These are phyloP conservation scores for Pistacia atlantica DNA, from an alignment of 345 rosid species.

Conservation along the genomic window DNA sequence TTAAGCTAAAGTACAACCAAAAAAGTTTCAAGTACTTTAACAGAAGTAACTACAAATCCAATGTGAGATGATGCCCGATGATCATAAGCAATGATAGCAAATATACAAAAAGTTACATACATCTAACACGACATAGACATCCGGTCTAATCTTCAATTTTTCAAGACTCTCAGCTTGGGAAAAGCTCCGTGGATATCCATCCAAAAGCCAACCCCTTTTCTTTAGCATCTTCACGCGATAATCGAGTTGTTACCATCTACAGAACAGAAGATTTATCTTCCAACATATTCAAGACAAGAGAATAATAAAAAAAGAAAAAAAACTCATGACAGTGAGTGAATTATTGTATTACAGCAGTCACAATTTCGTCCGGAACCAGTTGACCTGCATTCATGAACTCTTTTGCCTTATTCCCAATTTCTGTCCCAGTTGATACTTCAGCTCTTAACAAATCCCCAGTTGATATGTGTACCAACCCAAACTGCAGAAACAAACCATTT, in stretches of 20 bases:
- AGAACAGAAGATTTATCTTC: slow-evolving; percentile 17
- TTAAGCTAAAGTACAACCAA: not conserved
- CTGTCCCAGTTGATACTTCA: slow-evolving; percentile 77
- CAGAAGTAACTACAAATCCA: not conserved
- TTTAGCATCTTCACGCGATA: slow-evolving; percentile 71
- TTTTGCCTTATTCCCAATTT: slow-evolving; percentile 74
- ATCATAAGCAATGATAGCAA: slow-evolving; percentile 10
- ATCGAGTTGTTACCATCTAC: slow-evolving; percentile 67
- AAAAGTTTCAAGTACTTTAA: not conserved
- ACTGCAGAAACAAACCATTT: slow-evolving; percentile 30
- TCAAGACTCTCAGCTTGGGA: slow-evolving; percentile 82
- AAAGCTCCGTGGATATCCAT: slow-evolving; percentile 82
- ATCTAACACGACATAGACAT: slow-evolving; percentile 67
- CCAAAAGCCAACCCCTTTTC: slow-evolving; percentile 91
- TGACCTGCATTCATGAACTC: slow-evolving; percentile 78
- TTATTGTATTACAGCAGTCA: slow-evolving; percentile 54
- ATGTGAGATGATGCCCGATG: not conserved
- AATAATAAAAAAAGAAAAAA: not conserved
- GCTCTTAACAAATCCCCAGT: slow-evolving; percentile 89
- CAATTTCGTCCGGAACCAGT: slow-evolving; percentile 89
- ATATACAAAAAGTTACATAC: slow-evolving; percentile 40
- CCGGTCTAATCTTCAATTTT: slow-evolving; percentile 71
- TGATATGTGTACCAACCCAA: slow-evolving; percentile 88
- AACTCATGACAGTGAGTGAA: not conserved
- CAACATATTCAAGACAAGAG: slow-evolving; percentile 5